phyloP scores from a whole-genome alignment of 495 filamentous ascomycete genomes.

The Letharia columbiana region DNA sequence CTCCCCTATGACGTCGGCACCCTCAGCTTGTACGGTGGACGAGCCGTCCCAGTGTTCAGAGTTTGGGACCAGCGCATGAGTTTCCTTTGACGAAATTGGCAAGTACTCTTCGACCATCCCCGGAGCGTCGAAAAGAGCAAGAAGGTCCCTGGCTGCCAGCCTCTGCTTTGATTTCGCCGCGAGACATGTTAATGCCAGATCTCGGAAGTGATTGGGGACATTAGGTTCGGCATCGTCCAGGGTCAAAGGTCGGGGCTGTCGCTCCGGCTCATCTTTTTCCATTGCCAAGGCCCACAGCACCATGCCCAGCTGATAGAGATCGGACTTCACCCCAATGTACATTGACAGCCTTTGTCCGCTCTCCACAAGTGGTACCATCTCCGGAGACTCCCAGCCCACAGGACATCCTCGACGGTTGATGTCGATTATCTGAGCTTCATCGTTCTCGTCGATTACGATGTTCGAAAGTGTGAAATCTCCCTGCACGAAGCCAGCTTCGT shows the following conservation, averaged over 20 bases:
- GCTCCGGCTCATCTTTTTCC: constrained; percentile 83
- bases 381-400: constrained; percentile 95
- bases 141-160: constrained; percentile 48
- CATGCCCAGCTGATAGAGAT: constrained; percentile 94
- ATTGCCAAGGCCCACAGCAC: constrained; percentile 88
- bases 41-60: background rate
- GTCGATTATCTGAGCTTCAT: constrained; percentile 94
- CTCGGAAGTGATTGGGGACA: constrained; percentile 52
- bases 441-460: constrained; percentile 79
- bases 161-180: constrained; percentile 46
- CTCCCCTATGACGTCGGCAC: constrained; percentile 5
- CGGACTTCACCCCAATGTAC: constrained; percentile 97
- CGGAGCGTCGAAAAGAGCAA: constrained; percentile 24
- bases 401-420: constrained; percentile 95
- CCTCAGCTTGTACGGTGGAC: constrained; percentile 2
- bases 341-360: constrained; percentile 90
- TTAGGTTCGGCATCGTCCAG: constrained; percentile 33
- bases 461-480: constrained; percentile 97
- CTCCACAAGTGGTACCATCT: constrained; percentile 78
- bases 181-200: constrained; percentile 51
- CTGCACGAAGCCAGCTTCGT: constrained; percentile 94
- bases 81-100: constrained; percentile 1
- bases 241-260: constrained; percentile 60
- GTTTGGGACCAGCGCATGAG: background rate
- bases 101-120: constrained; percentile 3